A percentile compares a stretch with the other conserved stretches of the same genome.
Conservation (phyloP, 73 alveolate genomes). For the Paramecium primaurelia region DNA sequence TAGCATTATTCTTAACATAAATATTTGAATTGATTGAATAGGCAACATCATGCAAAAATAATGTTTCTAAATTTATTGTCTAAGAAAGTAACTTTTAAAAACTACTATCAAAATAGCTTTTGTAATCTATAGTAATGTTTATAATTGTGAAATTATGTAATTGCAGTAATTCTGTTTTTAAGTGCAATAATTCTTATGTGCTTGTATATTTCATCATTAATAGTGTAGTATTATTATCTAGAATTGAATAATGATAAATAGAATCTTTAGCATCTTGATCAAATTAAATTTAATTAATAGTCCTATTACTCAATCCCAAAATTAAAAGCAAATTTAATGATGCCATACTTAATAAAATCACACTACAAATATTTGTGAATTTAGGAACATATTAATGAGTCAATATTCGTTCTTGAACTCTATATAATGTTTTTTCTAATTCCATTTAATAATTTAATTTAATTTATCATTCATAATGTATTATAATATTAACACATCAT, state of each 20-base stretch:
- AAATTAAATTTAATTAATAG: neutral
- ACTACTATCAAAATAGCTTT: neutral
- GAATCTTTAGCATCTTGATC: neutral
- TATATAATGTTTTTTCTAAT: slow-evolving; percentile 31
- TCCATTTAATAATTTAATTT: neutral
- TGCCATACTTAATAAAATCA: neutral
- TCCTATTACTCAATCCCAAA: neutral
- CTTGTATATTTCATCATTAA: neutral
- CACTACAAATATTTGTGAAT: neutral
- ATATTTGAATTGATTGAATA: neutral
- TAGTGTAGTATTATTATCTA: neutral
- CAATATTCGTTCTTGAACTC: neutral
- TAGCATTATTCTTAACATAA: neutral
- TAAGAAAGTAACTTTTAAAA: neutral
- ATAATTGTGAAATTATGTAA: neutral
- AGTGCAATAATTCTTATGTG: neutral
- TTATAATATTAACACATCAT: neutral
- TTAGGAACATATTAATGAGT: neutral
- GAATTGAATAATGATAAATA: neutral
- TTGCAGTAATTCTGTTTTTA: neutral
- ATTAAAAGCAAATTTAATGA: neutral
- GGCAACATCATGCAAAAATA: neutral
- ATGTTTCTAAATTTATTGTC: neutral
- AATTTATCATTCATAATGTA: neutral
- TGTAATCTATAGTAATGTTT: neutral